These are phyloP conservation scores for Trichoderma hamatum DNA, from an alignment of 2,329 filamentous ascomycete genomes.

Conservation along the genomic window DNA sequence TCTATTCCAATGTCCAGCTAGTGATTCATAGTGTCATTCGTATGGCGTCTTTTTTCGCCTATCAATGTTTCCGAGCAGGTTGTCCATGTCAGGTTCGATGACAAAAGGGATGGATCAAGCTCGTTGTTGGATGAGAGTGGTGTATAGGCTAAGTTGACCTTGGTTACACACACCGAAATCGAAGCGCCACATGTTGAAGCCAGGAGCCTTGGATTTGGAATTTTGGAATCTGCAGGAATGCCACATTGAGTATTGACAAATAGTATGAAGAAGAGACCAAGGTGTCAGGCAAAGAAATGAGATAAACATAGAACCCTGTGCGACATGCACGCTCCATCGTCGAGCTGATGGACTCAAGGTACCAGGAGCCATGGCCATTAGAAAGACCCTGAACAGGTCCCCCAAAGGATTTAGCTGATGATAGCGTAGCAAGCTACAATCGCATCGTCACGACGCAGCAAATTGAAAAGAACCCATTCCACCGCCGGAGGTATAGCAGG, in stretches of 20 bases:
- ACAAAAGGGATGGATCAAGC: slow-evolving; percentile 11
- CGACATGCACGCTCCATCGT: slow-evolving; percentile 19
- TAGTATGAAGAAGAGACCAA: too few species aligned
- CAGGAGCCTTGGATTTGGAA: slow-evolving; percentile 20
- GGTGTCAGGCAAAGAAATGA: too few species aligned
- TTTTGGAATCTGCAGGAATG: slow-evolving; percentile 12
- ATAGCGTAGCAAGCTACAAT: slow-evolving; percentile 5
- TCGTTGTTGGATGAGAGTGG: slow-evolving; percentile 17
- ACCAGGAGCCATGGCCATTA: slow-evolving; percentile 1
- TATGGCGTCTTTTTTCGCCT: slow-evolving; percentile 25
- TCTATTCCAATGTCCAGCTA: slow-evolving; percentile 15
- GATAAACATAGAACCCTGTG: too few species aligned
- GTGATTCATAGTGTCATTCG: slow-evolving; percentile 21
- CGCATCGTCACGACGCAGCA: slow-evolving; percentile 4
- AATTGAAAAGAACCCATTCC: slow-evolving; percentile 2
- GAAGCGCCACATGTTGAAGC: slow-evolving; percentile 23
- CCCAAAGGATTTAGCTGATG: neutral
- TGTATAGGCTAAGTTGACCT: slow-evolving; percentile 25
- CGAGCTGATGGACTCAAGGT: slow-evolving; percentile 17
- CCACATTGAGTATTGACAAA: slow-evolving; percentile 25
- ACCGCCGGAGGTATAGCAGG: neutral
- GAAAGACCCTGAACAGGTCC: slow-evolving; percentile 5
- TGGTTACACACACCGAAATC: too few species aligned
- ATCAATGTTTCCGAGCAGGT: neutral
- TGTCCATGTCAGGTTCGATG: slow-evolving; percentile 25